Percentiles rank a stretch among this genome's conserved stretches.
phyloP scores from a whole-genome alignment of 2,329 filamentous ascomycete genomes.

The Byssochlamys sp. region DNA sequence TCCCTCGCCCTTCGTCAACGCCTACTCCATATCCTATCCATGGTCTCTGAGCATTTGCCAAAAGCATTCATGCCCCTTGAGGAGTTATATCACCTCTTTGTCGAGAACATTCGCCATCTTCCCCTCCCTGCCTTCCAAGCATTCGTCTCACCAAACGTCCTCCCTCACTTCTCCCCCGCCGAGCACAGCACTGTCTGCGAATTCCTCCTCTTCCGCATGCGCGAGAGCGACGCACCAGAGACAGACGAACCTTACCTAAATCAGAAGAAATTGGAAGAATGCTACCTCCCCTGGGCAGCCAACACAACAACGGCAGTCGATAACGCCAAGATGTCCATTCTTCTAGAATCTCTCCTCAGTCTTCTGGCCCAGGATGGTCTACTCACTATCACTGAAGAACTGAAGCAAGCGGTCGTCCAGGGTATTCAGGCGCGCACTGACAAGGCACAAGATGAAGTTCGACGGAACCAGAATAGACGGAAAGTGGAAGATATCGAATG shows the following conservation, averaged over 20 bases:
- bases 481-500: conserved; percentile 27
- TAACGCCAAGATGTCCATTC: conserved; percentile 62
- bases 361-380: conserved; percentile 35
- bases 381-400: conserved; percentile 21
- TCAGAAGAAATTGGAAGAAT: conserved; percentile 44
- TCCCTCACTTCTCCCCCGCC: conserved; percentile 29
- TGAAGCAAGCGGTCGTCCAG: conserved; percentile 40
- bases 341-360: conserved; percentile 57
- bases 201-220: conserved; percentile 42
- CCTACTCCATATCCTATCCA: conserved; percentile 35
- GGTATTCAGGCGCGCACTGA: conserved; percentile 45
- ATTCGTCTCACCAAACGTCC: conserved; percentile 35
- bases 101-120: conserved; percentile 38
- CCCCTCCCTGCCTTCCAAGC: conserved; percentile 38
- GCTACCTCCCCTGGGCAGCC: conserved; percentile 58
- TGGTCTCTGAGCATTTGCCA: conserved; percentile 26
- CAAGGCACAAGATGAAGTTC: conserved; percentile 36
- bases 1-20: conserved; percentile 37
- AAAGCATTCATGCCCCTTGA: conserved; percentile 27
- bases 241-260: conserved; percentile 37
- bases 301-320: conserved; percentile 52
- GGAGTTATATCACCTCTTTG: conserved; percentile 34
- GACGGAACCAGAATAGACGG: conserved; percentile 33
- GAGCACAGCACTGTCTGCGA: conserved; percentile 45
- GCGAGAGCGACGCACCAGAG: conserved; percentile 32